phyloP scores from a whole-genome alignment of 352 stramenopile species.

The Pythium aristosporum region DNA sequence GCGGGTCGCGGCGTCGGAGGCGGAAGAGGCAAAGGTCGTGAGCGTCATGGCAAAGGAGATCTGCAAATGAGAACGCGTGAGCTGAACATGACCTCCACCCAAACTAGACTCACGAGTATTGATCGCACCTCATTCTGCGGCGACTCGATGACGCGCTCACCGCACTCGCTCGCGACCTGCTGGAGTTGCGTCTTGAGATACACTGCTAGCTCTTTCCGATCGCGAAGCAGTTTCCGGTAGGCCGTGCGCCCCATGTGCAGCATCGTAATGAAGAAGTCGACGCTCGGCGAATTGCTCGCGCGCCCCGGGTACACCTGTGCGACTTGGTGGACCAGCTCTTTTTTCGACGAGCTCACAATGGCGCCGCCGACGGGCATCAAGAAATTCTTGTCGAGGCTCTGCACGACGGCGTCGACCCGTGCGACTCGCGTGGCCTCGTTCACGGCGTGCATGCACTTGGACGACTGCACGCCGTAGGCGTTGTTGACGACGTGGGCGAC shows the following conservation, averaged over 20 bases:
- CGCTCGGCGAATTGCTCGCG: constrained; percentile 91
- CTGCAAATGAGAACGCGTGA: constrained; percentile 22
- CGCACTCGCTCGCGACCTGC: constrained; percentile 76
- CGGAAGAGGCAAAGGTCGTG: constrained; percentile 41
- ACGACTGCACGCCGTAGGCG: constrained; percentile 97
- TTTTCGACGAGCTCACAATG: constrained; percentile 78
- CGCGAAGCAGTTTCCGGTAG: constrained; percentile 85
- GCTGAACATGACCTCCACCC: background rate
- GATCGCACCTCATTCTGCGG: constrained; percentile 84
- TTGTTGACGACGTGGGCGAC: constrained; percentile 99
- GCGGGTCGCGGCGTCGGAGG: constrained; percentile 31
- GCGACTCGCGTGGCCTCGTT: constrained; percentile 89
- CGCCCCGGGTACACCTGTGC: constrained; percentile 95
- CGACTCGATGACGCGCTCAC: constrained; percentile 90
- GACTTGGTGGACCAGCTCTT: constrained; percentile 80
- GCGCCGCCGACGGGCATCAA: constrained; percentile 94
- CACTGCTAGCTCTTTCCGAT: constrained; percentile 76
- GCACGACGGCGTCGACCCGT: constrained; percentile 96
- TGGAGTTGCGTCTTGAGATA: constrained; percentile 80
- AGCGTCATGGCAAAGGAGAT: constrained; percentile 93
- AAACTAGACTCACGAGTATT: background rate
- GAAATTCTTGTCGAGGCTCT: constrained; percentile 99
- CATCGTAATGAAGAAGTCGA: constrained; percentile 99
- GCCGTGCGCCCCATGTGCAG: constrained; percentile 93
- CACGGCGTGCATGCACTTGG: constrained; percentile 91